A percentile compares a stretch with the other conserved stretches of the same genome.
Evolutionary conservation across 805 yeast species (phyloP).

Genomic region (Maudiozyma turicensis): DNA sequence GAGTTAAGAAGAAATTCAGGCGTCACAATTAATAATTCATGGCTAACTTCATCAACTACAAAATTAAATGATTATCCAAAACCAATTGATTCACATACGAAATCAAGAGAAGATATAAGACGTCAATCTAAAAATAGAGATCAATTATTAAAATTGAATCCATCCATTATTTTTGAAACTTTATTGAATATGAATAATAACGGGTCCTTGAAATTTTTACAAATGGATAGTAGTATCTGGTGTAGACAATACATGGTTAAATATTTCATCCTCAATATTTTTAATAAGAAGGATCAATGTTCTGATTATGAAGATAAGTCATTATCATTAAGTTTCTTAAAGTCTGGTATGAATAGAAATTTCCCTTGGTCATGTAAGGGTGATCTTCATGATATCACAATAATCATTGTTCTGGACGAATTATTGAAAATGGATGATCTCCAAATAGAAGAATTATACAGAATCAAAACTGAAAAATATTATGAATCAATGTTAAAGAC

Average conservation of each 20-base stretch:
- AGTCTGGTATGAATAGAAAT: slow-evolving; percentile 25
- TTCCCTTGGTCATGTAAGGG: slow-evolving; percentile 27
- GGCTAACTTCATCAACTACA: slow-evolving; percentile 5
- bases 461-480: slow-evolving; percentile 12
- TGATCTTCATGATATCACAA: slow-evolving; percentile 15
- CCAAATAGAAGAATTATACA: slow-evolving; percentile 17
- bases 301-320: background rate
- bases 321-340: slow-evolving; percentile 14
- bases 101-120: slow-evolving; percentile 11
- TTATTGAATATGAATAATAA: slow-evolving; percentile 4
- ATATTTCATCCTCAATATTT: slow-evolving; percentile 13
- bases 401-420: slow-evolving; percentile 18
- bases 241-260: slow-evolving; percentile 25
- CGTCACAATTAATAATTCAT: slow-evolving; percentile 5
- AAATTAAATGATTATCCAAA: slow-evolving; percentile 14
- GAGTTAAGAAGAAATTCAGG: slow-evolving; percentile 4
- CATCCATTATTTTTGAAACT: slow-evolving; percentile 15
- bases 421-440: slow-evolving; percentile 17
- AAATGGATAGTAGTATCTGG: slow-evolving; percentile 25
- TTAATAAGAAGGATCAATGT: slow-evolving; percentile 1
- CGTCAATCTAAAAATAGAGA: slow-evolving; percentile 3
- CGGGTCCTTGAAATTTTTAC: slow-evolving; percentile 7
- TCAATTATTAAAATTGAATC: slow-evolving; percentile 13
- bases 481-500: background rate
- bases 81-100: slow-evolving; percentile 19